A percentile compares a stretch with the other conserved stretches of the same genome.
These are phyloP conservation scores for Pisolithus thermaeus DNA, from an alignment of 1,284 basidiomycete species.

Conservation along the genomic window DNA sequence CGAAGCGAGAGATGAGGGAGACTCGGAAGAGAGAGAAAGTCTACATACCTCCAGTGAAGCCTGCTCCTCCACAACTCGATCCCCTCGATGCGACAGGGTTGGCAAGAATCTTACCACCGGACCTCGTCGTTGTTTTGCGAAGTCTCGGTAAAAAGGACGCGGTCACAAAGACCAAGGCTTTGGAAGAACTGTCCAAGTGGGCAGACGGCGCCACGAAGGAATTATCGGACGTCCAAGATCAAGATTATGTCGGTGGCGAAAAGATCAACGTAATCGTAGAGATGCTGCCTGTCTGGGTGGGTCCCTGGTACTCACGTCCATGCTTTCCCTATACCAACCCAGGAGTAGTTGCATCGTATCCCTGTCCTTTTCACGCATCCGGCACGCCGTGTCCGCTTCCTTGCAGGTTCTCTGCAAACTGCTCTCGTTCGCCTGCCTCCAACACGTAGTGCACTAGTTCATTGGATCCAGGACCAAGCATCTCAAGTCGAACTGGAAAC, in stretches of 20 bases:
- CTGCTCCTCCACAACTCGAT: slow-evolving; percentile 79
- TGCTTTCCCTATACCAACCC: slow-evolving; percentile 2
- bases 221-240: slow-evolving; percentile 27
- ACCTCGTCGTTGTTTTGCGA: slow-evolving; percentile 79
- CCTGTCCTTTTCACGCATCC: slow-evolving; percentile 80
- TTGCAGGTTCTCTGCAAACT: slow-evolving; percentile 66
- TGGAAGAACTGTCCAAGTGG: slow-evolving; percentile 83
- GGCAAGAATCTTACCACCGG: slow-evolving; percentile 70
- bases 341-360: slow-evolving; percentile 73
- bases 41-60: slow-evolving; percentile 85
- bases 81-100: slow-evolving; percentile 88
- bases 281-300: slow-evolving; percentile 86
- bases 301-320: slow-evolving; percentile 27
- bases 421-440: slow-evolving; percentile 55
- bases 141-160: slow-evolving; percentile 89
- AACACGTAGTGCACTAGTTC: slow-evolving; percentile 49
- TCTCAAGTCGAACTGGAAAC: slow-evolving; percentile 56
- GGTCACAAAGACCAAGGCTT: slow-evolving; percentile 78
- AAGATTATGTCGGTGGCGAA: slow-evolving; percentile 15
- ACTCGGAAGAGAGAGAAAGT: slow-evolving; percentile 66
- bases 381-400: slow-evolving; percentile 68
- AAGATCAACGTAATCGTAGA: slow-evolving; percentile 47
- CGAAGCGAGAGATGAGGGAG: slow-evolving; percentile 60
- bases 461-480: slow-evolving; percentile 53
- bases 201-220: slow-evolving; percentile 44